Base-by-base conservation (phyloP, 1,284 basidiomycete genomes). In the Pseudozyma sp. region DNA sequence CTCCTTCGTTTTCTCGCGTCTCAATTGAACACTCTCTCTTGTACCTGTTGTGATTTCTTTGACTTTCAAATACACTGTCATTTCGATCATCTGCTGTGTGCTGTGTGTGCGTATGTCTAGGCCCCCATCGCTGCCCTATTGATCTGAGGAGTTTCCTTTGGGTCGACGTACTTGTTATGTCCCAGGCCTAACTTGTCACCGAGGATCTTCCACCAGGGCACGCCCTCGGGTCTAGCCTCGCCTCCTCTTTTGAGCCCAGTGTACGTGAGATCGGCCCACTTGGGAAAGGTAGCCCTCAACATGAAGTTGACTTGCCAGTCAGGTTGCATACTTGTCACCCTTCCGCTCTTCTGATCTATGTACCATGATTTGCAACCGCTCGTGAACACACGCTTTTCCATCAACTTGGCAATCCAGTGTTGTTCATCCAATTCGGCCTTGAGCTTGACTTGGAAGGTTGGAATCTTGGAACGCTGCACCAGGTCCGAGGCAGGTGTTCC, bases 331-430 rank as follows among this genome's bases (percentile, higher is more conserved):
- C 76, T 77, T 2, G 80, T 77, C 3, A 83, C 74, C 14, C 80
- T 52, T 1, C 79, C 80, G 12, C 66, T 66, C 34, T 59, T 70
- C 8, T 61, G 19, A 54, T 84, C 80, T 44, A 78, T 69, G 69
- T 84, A 84, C 82, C 82, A 84, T 21, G 63, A 59, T 48, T 79
- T 78, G 55, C 81, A 83, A 3, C 68, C 65, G 21, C 50, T 62
- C 25, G 64, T 65, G 42, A 80, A 84, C 18, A 84, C 82, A 42
- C 76, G 59, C 13, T 74, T 59, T 49, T 55, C 43, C 80, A 83
- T 83, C 39, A 44, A 25, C 50, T 76, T 75, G 35, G 76, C 77
- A 57, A 84, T 79, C 77, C 77, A 84, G 43, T 79, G 63, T 67
- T 80, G 79, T 54, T 83, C 81, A 43, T 80, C 68, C 13, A 78